Conservation (phyloP, 441 rosid genomes). For the Erodium trifolium region DNA sequence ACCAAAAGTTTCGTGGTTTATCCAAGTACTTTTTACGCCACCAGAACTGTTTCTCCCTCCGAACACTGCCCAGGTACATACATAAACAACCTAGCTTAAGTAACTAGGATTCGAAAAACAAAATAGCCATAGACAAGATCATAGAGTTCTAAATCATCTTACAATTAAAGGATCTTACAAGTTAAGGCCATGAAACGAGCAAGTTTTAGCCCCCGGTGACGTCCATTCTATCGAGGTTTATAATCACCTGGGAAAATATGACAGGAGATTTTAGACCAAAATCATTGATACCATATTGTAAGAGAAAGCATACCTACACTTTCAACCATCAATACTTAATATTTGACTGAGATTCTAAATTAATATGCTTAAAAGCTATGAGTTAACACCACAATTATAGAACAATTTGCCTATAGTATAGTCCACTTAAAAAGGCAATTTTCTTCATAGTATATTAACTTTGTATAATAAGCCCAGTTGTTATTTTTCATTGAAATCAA, state of each 20-base stretch:
- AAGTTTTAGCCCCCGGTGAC: slow-evolving; percentile 55
- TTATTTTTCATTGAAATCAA: not conserved
- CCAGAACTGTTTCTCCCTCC: slow-evolving; percentile 29
- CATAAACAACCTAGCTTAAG: slow-evolving; percentile 15
- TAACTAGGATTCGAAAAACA: not conserved
- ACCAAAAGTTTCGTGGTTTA: slow-evolving; percentile 33
- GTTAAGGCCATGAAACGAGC: slow-evolving; percentile 38
- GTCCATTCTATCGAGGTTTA: slow-evolving; percentile 40
- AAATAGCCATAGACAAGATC: not conserved
- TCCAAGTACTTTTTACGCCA: slow-evolving; percentile 25
- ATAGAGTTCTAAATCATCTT: not conserved
- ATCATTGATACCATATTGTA: not conserved
- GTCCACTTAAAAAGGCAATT: not conserved
- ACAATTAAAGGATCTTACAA: slow-evolving; percentile 30
- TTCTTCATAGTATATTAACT: not conserved
- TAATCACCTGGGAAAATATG: slow-evolving; percentile 23
- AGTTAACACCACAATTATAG: not conserved
- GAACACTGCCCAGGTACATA: slow-evolving; percentile 50
- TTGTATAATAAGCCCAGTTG: not conserved
- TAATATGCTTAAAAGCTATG: not conserved
- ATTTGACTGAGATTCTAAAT: not conserved
- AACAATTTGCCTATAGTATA: not conserved
- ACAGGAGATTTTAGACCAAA: slow-evolving; percentile 12
- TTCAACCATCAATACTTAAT: not conserved
- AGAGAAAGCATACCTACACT: not conserved